These are phyloP conservation scores for Aegle marmelos DNA, from an alignment of 345 rosid genomes.

Conservation along the genomic window DNA sequence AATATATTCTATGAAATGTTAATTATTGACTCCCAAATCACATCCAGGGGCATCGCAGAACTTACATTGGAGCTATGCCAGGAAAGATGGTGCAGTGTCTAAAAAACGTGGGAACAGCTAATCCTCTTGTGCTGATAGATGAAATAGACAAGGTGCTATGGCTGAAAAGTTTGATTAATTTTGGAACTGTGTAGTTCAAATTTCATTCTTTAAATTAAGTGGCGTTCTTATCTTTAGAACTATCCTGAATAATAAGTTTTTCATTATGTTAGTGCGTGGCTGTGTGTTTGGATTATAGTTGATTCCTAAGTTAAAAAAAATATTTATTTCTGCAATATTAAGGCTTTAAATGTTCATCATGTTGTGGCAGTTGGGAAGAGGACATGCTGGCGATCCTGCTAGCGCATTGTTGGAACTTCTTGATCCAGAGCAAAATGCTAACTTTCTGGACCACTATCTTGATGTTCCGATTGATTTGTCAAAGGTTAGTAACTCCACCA, in stretches of 20 bases:
- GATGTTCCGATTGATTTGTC: constrained; percentile 95
- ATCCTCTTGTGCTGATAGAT: constrained; percentile 98
- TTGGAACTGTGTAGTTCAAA: background rate
- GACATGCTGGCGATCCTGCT: constrained; percentile 98
- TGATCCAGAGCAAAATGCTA: constrained; percentile 99
- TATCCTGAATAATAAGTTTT: constrained; percentile 1
- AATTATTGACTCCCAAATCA: constrained; percentile 22
- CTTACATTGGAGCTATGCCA: constrained; percentile 99
- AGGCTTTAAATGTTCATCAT: background rate
- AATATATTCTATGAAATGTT: background rate
- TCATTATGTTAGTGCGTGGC: background rate
- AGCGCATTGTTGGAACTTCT: constrained; percentile 98
- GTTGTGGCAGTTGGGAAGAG: constrained; percentile 79
- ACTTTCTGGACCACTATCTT: constrained; percentile 97
- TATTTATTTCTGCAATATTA: background rate
- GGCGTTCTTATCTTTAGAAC: background rate
- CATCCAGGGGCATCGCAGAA: constrained; percentile 94
- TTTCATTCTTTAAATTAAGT: background rate
- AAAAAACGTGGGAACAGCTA: constrained; percentile 96
- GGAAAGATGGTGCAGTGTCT: constrained; percentile 99
- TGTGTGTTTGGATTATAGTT: background rate
- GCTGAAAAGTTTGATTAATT: constrained; percentile 6
- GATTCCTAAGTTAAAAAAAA: background rate
- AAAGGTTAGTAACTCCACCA: constrained; percentile 50
- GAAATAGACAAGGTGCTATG: constrained; percentile 92